A percentile compares a stretch with the other conserved stretches of the same genome.
These are phyloP conservation scores for Grigorovia transvaalensis DNA, from an alignment of 805 yeast genomes.

Conservation along the genomic window DNA sequence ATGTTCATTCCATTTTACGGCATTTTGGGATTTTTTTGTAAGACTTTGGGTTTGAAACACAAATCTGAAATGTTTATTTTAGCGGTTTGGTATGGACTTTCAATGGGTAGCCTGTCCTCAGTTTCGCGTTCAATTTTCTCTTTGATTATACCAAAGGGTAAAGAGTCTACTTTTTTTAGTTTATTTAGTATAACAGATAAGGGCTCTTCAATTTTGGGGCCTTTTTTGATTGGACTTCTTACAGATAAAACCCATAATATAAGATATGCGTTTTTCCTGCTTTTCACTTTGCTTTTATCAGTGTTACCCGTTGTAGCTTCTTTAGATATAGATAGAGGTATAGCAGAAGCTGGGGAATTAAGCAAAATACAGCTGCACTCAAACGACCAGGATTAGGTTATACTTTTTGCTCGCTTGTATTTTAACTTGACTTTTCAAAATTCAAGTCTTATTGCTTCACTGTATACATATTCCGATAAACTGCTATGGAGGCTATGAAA, in stretches of 20 bases:
- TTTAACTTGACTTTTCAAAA: no score
- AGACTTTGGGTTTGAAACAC: slow-evolving; percentile 46
- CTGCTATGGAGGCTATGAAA: no score
- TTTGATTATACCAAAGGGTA: slow-evolving; percentile 61
- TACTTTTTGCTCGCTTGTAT: not conserved
- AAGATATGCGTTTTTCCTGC: slow-evolving; percentile 58
- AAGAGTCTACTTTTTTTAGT: slow-evolving; percentile 67
- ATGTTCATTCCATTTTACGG: slow-evolving; percentile 65
- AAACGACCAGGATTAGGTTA: not conserved
- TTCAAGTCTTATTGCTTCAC: no score
- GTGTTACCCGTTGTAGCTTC: slow-evolving; percentile 47
- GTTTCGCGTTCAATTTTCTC: slow-evolving; percentile 59
- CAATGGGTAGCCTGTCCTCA: slow-evolving; percentile 65
- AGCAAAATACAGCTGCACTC: slow-evolving; percentile 7
- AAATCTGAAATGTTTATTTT: slow-evolving; percentile 58
- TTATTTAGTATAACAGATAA: slow-evolving; percentile 70
- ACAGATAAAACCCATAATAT: slow-evolving; percentile 67
- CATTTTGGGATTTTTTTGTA: slow-evolving; percentile 49
- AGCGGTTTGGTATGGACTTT: slow-evolving; percentile 67
- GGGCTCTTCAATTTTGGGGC: slow-evolving; percentile 69
- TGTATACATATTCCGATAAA: no score
- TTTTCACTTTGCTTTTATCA: slow-evolving; percentile 41
- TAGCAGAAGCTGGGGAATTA: slow-evolving; percentile 39
- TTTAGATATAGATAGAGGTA: slow-evolving; percentile 55
- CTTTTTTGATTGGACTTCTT: slow-evolving; percentile 58